Conservation (phyloP, 495 filamentous ascomycete species). For the Penicillium dipodomyicola region DNA sequence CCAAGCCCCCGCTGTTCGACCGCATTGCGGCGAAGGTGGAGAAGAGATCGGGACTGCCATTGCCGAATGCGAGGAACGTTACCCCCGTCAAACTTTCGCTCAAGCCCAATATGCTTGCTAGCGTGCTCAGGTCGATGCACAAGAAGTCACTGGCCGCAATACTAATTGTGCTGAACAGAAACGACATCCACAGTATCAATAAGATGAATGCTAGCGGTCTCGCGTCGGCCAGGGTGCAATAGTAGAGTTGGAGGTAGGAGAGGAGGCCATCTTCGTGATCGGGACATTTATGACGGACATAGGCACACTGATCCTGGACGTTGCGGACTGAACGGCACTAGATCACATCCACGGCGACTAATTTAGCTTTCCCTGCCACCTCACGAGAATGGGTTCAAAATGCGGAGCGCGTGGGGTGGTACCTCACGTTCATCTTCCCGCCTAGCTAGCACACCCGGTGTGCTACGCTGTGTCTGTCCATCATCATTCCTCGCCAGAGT, state of each 20-base stretch:
- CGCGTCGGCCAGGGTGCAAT: slow-evolving; percentile 69
- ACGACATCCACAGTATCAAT: slow-evolving; percentile 73
- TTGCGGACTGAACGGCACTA: slow-evolving; percentile 80
- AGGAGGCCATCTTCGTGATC: slow-evolving; percentile 88
- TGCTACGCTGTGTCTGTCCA: too few relatives aligned
- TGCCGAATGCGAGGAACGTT: slow-evolving; percentile 94
- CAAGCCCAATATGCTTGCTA: slow-evolving; percentile 81
- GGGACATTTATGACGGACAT: slow-evolving; percentile 73
- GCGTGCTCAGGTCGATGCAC: slow-evolving; percentile 92
- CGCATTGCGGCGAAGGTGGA: slow-evolving; percentile 97
- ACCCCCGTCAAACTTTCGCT: slow-evolving; percentile 96
- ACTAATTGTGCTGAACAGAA: slow-evolving; percentile 95
- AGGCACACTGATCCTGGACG: slow-evolving; percentile 78
- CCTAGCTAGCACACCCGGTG: too few relatives aligned
- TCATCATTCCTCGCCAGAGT: slow-evolving; percentile 13
- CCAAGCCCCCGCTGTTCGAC: slow-evolving; percentile 91
- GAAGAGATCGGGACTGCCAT: slow-evolving; percentile 97
- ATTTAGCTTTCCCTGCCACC: slow-evolving; percentile 23
- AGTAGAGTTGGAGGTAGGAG: slow-evolving; percentile 90
- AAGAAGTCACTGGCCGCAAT: slow-evolving; percentile 98
- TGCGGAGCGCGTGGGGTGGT: slow-evolving; percentile 17
- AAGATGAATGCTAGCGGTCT: slow-evolving; percentile 74
- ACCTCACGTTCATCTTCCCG: slow-evolving; percentile 40
- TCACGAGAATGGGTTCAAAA: slow-evolving; percentile 3
- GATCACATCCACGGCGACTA: too few relatives aligned